phyloP scores from a whole-genome alignment of 306 rosid species.

The Vigna angularis region DNA sequence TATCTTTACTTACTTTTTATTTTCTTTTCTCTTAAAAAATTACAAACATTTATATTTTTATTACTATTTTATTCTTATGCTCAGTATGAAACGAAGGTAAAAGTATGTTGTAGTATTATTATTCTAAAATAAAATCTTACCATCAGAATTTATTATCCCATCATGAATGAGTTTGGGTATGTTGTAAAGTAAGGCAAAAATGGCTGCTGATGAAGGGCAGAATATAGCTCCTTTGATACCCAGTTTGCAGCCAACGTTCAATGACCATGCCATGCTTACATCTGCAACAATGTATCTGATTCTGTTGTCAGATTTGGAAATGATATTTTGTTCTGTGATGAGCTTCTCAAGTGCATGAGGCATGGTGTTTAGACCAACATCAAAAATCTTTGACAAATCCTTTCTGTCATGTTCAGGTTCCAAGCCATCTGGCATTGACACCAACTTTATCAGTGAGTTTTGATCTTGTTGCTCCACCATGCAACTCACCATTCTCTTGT shows the following conservation, averaged over 20 bases:
- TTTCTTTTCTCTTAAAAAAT: no score
- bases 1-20: no score
- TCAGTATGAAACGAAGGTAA: no score
- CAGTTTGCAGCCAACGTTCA: conserved; percentile 31
- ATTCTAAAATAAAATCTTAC: neutral
- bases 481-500: neutral
- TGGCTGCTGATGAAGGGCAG: conserved; percentile 17
- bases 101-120: no score
- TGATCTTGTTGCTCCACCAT: neutral
- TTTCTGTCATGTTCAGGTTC: conserved; percentile 45
- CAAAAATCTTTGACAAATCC: neutral
- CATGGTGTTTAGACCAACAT: conserved; percentile 26
- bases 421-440: conserved; percentile 51
- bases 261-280: conserved; percentile 30
- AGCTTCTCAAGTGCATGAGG: conserved; percentile 53
- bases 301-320: conserved; percentile 10
- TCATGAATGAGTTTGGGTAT: conserved; percentile 49
- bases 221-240: conserved; percentile 38
- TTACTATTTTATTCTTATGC: no score
- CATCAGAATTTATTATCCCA: conserved; percentile 48
- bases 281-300: conserved; percentile 30
- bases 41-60: no score
- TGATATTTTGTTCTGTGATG: conserved; percentile 19
- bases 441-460: conserved; percentile 27
- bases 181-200: conserved; percentile 25